Evolutionary conservation across 108 stramenopile species (phyloP), one percentile per base, ranked within the genome.

Genomic region (Nitzschia palea): DNA sequence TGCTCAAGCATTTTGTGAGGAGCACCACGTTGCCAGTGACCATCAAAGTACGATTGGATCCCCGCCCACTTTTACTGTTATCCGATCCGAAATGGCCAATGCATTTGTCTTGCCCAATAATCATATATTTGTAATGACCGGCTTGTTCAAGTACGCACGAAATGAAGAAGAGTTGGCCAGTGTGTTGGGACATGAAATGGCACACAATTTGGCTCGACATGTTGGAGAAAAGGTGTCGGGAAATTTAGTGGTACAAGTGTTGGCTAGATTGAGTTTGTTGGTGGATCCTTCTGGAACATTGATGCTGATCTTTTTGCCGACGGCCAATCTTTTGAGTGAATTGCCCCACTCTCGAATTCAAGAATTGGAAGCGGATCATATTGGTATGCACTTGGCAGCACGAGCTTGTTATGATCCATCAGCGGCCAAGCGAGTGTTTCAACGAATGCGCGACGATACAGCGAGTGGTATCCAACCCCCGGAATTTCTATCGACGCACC

Each of bases 131-230:
- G 80, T 82, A 68, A 62, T 82, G 56, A 87, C 92, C 9, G 92
- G 92, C 12, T 74, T 93, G 27, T 89, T 90, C 50, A 47, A 71
- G 17, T 90, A 83, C 70, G 80, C 73, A 1, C 76, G 68, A 29
- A 84, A 84, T 48, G 92, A 93, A 71, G 92, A 93, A 60, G 92
- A 93, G 54, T 54, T 93, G n/a, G 92, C 86, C 14, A 86, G 87
- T 9, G 82, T 93, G 1, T 60, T 93, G 43, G 75, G 72, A 37
- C 80, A 82, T 51, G 80, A 82, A 69, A 62, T 74, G 76, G 89
- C 92, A 32, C 92, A 93, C 76, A 88, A 82, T 44, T 54, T 93
- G 51, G 89, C 92, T 9, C 82, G 92, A 8, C 92, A 93, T 71
- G 82, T 80, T 17, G 92, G 92, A 44, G 92, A 93, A 77, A 65